Percentiles rank a stretch among this genome's conserved stretches.
Conservation (phyloP, 257 asterid genomes). For the Agastache rugosa region DNA sequence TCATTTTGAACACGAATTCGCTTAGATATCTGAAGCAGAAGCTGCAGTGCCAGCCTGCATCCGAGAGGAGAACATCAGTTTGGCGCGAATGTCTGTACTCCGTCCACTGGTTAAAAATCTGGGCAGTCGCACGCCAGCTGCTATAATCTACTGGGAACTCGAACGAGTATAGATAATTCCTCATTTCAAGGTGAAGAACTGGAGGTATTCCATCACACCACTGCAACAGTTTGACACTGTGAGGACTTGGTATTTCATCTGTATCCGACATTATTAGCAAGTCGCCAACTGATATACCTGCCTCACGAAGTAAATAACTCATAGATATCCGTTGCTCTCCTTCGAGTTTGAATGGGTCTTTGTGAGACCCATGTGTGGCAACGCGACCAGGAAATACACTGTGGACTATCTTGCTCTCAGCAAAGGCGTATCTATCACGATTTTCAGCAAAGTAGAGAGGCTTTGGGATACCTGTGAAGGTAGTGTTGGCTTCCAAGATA, state of each 20-base stretch:
- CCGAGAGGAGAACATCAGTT: slow-evolving; percentile 66
- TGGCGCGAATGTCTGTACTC: slow-evolving; percentile 77
- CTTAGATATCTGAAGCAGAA: slow-evolving; percentile 55
- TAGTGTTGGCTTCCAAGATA: slow-evolving; percentile 86
- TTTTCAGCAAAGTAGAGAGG: slow-evolving; percentile 69
- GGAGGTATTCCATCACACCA: slow-evolving; percentile 94
- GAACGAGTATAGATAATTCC: slow-evolving; percentile 76
- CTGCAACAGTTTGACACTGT: slow-evolving; percentile 75
- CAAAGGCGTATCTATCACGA: slow-evolving; percentile 68
- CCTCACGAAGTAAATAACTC: slow-evolving; percentile 61
- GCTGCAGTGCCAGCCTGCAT: slow-evolving; percentile 98
- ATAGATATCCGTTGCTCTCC: slow-evolving; percentile 72
- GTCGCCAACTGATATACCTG: slow-evolving; percentile 76
- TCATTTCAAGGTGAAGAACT: slow-evolving; percentile 73
- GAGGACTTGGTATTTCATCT: slow-evolving; percentile 93
- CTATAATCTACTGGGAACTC: slow-evolving; percentile 86
- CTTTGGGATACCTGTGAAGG: slow-evolving; percentile 88
- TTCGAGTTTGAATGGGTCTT: slow-evolving; percentile 81
- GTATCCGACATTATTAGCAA: slow-evolving; percentile 85
- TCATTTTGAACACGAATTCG: slow-evolving; percentile 45
- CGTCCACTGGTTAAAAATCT: slow-evolving; percentile 62
- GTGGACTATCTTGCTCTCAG: slow-evolving; percentile 64
- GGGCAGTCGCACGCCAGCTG: slow-evolving; percentile 85
- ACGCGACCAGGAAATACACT: slow-evolving; percentile 65
- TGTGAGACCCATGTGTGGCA: slow-evolving; percentile 45